Evolutionary conservation across 192 early-diverging fungal species (phyloP).

Genomic region (Chytriomyces hyalinus): DNA sequence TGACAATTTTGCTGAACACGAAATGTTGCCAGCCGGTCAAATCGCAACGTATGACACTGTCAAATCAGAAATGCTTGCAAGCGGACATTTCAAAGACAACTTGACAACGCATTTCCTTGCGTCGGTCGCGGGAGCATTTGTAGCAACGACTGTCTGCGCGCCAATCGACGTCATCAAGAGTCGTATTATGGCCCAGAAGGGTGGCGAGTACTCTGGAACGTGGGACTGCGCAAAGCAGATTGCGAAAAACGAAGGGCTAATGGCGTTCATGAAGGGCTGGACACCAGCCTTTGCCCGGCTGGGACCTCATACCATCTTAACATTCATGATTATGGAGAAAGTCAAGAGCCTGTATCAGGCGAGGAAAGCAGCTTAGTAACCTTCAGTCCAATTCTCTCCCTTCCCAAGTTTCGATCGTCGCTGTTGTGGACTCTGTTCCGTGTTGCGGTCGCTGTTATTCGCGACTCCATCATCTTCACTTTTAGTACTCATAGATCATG

Average conservation of each 20-base stretch:
- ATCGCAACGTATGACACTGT: conserved; percentile 37
- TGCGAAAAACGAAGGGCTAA: conserved; percentile 27
- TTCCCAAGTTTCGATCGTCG: too few relatives aligned
- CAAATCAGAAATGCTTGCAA: conserved; percentile 24
- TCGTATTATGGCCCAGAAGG: conserved; percentile 37
- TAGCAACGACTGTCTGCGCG: conserved; percentile 41
- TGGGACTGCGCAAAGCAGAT: conserved; percentile 27
- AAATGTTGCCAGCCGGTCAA: conserved; percentile 10
- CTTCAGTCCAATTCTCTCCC: too few relatives aligned
- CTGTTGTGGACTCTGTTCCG: too few relatives aligned
- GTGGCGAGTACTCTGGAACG: conserved; percentile 19
- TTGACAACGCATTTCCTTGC: conserved; percentile 36
- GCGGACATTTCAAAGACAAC: conserved; percentile 30
- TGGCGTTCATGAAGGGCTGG: conserved; percentile 48
- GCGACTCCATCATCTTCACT: too few relatives aligned
- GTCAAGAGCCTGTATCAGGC: conserved; percentile 22
- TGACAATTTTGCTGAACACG: too few relatives aligned
- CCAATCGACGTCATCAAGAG: conserved; percentile 45
- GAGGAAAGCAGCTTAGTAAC: too few relatives aligned
- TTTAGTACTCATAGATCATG: too few relatives aligned
- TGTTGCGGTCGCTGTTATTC: too few relatives aligned
- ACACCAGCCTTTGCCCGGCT: conserved; percentile 35
- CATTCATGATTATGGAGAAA: conserved; percentile 39
- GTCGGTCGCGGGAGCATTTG: conserved; percentile 31
- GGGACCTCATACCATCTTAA: conserved; percentile 46